Evolutionary conservation across 257 asterid genomes (phyloP), one percentile per base, ranked within the genome.

Genomic region (Rauvolfia tetraphylla): DNA sequence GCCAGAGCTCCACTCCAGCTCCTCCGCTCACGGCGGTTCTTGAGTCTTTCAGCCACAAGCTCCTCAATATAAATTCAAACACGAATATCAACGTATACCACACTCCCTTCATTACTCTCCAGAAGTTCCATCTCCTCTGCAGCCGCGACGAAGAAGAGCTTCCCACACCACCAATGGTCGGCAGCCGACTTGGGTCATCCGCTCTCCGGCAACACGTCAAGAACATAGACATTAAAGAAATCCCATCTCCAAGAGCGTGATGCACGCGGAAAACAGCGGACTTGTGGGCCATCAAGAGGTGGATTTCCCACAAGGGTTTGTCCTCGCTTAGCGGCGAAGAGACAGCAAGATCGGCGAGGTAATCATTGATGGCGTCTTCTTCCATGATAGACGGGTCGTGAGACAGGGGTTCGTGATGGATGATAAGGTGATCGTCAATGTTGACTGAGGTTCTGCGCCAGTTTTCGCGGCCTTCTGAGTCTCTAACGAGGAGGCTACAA

Each of bases 181-280:
- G 92, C 44, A 10, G 34, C 78, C 61, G 83, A 66, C 70, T 33
- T 17, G 96, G 91, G 36, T 87, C 92, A 18, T 79, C 87, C 2
- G 71, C 82, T n/a, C 79, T 85, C 79, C 96, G 78, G 68, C 92
- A 90, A 77, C 86, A 72, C 49, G 92, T 76, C 53, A 90, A 75
- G 22, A 92, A 79, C 88, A 89, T 69, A 49, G 97, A 86, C 91
- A 90, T 84, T 31, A 88, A 31, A 4, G 98, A 90, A 31, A 87
- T 82, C 46, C 96, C 98, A 76, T 92, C 98, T 23, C 98, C 98
- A 1, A 92, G 88, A 65, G 96, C 90, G 86, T 92, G 97, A 80
- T 92, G 97, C 73, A 89, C 75, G 3, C 97, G 91, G 76, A 89
- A 77, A 15, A 92, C 86, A 5, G 36, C 75, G 71, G 87, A 78